Conservation (phyloP, 2,329 filamentous ascomycete species). For the Aspergillus alliaceus region DNA sequence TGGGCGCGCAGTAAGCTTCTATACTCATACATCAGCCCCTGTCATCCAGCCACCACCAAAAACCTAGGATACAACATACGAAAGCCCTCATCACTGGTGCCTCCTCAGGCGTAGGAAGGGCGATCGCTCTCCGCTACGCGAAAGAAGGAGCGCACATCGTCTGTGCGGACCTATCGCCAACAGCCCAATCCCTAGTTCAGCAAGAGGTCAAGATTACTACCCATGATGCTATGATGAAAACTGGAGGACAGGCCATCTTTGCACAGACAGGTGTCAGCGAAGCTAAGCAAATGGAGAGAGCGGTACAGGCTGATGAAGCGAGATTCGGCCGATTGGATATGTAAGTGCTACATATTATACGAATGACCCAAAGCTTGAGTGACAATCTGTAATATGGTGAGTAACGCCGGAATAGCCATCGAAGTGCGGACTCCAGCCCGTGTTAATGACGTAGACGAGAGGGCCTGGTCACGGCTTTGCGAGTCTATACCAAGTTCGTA, state of each 20-base stretch:
- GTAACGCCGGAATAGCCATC: slow-evolving; percentile 52
- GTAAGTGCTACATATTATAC: slow-evolving; percentile 25
- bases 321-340: slow-evolving; percentile 46
- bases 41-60: too few species aligned
- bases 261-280: slow-evolving; percentile 46
- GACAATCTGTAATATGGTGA: slow-evolving; percentile 40
- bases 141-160: slow-evolving; percentile 43
- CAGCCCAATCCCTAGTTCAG: slow-evolving; percentile 14
- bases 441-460: slow-evolving; percentile 50
- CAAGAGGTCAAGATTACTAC: slow-evolving; percentile 36
- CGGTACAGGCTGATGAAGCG: slow-evolving; percentile 39
- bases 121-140: slow-evolving; percentile 45
- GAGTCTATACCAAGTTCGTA: slow-evolving; percentile 40
- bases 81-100: slow-evolving; percentile 48
- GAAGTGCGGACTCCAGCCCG: slow-evolving; percentile 34
- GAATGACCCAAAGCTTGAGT: slow-evolving; percentile 39
- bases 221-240: slow-evolving; percentile 39
- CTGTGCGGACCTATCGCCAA: slow-evolving; percentile 39
- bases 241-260: slow-evolving; percentile 43
- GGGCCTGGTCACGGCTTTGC: slow-evolving; percentile 44
- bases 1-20: slow-evolving; percentile 46
- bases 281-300: slow-evolving; percentile 33
- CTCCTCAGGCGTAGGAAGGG: slow-evolving; percentile 48
- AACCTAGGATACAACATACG: too few species aligned
- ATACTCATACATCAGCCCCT: slow-evolving; percentile 9